phyloP scores from a whole-genome alignment of 2,329 filamentous ascomycete genomes.

The Aspergillus pseudonomiae region DNA sequence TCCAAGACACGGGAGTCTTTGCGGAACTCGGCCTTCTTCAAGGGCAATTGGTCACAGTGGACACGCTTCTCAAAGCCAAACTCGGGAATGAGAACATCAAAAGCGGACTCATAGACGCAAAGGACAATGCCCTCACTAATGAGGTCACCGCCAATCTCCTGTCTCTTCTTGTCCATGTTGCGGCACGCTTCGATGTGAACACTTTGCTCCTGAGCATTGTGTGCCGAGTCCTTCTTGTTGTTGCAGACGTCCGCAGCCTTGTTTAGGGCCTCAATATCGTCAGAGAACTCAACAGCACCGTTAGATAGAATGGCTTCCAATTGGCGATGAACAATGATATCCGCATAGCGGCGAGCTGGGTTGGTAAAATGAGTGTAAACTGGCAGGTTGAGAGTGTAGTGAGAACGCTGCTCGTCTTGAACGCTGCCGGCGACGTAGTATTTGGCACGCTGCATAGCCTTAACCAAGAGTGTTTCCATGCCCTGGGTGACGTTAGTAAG shows the following conservation, averaged over 20 bases:
- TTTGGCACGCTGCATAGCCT: constrained; percentile 94
- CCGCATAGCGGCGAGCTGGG: constrained; percentile 90
- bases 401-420: constrained; percentile 73
- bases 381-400: constrained; percentile 90
- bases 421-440: constrained; percentile 87
- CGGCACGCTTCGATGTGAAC: constrained; percentile 98
- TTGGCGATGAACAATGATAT: constrained; percentile 94
- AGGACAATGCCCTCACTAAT: constrained; percentile 95
- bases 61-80: constrained; percentile 99
- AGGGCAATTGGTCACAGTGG: constrained; percentile 93
- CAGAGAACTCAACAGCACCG: constrained; percentile 79
- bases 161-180: constrained; percentile 88
- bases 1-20: constrained; percentile 94
- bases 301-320: constrained; percentile 83
- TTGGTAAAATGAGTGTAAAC: constrained; percentile 98
- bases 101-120: constrained; percentile 97
- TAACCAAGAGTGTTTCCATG: constrained; percentile 94
- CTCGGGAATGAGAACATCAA: constrained; percentile 96
- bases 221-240: constrained; percentile 97
- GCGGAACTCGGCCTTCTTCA: constrained; percentile 98
- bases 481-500: constrained; percentile 53
- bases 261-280: constrained; percentile 82
- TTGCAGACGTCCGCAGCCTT: constrained; percentile 97
- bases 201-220: constrained; percentile 97
- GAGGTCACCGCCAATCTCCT: constrained; percentile 84